Percentiles rank a stretch among this genome's conserved stretches.
These are phyloP conservation scores for Diaporthe nobilis DNA, from an alignment of 2,329 filamentous ascomycete genomes.

Conservation along the genomic window DNA sequence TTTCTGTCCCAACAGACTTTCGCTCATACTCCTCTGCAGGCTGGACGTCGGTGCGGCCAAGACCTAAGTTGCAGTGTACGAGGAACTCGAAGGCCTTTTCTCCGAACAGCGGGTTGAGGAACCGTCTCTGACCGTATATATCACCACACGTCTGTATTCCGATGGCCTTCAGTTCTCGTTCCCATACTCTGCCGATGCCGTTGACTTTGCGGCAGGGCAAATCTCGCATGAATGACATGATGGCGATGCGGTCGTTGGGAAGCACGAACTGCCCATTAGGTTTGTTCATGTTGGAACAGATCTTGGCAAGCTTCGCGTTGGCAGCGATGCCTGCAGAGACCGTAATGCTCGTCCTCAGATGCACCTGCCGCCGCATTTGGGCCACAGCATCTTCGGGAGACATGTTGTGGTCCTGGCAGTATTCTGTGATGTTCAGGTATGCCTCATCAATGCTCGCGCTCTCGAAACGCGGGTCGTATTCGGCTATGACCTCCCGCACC, in stretches of 20 bases:
- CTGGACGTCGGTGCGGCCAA: conserved; percentile 87
- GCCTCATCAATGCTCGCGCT: conserved; percentile 97
- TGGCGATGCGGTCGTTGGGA: conserved; percentile 77
- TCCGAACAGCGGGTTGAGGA: conserved; percentile 84
- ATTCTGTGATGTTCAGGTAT: conserved; percentile 93
- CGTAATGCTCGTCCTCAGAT: conserved; percentile 83
- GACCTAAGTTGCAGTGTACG: conserved; percentile 84
- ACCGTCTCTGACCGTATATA: conserved; percentile 82
- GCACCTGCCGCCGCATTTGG: conserved; percentile 83
- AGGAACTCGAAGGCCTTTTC: conserved; percentile 93
- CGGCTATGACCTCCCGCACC: conserved; percentile 82
- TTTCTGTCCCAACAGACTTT: conserved; percentile 94
- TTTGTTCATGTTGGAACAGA: conserved; percentile 95
- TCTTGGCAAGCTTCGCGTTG: conserved; percentile 94
- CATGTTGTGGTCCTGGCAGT: conserved; percentile 79
- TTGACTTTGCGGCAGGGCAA: conserved; percentile 93
- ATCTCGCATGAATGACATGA: conserved; percentile 88
- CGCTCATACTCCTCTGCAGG: conserved; percentile 91
- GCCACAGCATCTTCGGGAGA: conserved; percentile 80
- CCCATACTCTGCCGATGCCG: conserved; percentile 93
- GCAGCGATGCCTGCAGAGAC: conserved; percentile 95
- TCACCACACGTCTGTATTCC: conserved; percentile 92
- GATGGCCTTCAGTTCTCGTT: conserved; percentile 89
- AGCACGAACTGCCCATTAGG: conserved; percentile 92
- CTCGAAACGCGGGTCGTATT: conserved; percentile 94